Evolutionary conservation across 805 yeast species (phyloP), one percentile per base, ranked within the genome.

Genomic region (Starmerella geochares): DNA sequence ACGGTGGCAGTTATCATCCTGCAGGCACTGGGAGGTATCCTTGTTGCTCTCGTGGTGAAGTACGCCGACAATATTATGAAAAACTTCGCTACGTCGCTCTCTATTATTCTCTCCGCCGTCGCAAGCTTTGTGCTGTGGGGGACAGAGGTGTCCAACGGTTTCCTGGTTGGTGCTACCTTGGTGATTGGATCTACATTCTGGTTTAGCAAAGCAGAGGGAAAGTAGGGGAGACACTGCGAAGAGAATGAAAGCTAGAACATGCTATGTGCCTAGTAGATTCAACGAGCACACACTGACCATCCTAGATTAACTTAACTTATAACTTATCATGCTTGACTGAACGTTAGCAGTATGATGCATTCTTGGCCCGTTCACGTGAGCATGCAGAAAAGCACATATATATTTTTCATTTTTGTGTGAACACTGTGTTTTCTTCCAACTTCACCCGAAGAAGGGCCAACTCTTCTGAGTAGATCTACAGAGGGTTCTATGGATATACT

Each of bases 11-110:
- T 71, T 25, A 67, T 69, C 37, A 47, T 62, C 2, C 58, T 67
- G 40, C 72, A 69, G 55, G 72, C 72, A 0, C 39, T 64, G 21
- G 72, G 72, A 8, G 72, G 72, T 6, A 65, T 69, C 46, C 60
- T 69, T 8, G 72, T 69, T 4, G 72, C 72, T 3, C 53, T 68
- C 27, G 69, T 71, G 46, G 72, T 69, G 52, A 69, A 69, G 50
- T 68, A 63, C 49, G 72, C 72, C 21, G 72, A 69, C 56, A 68
- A 67, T 54, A 69, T 69, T 44, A 68, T 70, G 49, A 68, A 68
- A 58, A 68, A 68, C 59, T 68, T 69, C 54, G 71, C 71, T 13
- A 68, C 71, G 8, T 63, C 69, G 10, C 60, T 68, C 36, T 66
- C 71, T 13, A 68, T 68, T 49, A 60, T 68, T 21, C 56, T 68